Evolutionary conservation across 768 basidiomycete species (phyloP), one percentile per base, ranked within the genome.

Genomic region (Lepiota subincarnata): DNA sequence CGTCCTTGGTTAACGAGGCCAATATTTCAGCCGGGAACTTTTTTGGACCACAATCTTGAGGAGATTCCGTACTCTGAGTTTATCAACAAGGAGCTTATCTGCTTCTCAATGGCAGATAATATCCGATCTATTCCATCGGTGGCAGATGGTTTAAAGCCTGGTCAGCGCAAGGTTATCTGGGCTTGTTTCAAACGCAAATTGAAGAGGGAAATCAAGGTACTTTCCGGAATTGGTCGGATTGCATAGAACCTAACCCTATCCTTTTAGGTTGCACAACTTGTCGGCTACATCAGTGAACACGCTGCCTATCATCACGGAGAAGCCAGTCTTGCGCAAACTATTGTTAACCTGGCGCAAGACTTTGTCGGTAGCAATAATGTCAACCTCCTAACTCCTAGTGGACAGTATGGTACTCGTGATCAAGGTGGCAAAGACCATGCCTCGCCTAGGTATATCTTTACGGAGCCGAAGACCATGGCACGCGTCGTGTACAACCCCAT

Each of bases 61-160:
- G 86, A 92, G 62, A 89, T 99, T 57, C 82, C 90, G 0, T 90
- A 86, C 66, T 81, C 87, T 0, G 95, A 99, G 62, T 99, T 99
- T 67, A 96, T 99, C 73, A 98, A 99, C 76, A 92, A 85, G 70
- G 97, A 99, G 65, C 73, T 99, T 42, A 98, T 99, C 55, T 78
- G 98, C 22, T 99, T 98, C 79, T 99, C 97, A 1, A 98, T 98
- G 92, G 97, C 97, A 3, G 97, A 99, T 65, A 98, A 98, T 63
- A 82, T 97, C 58, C 94, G 97, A 52, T 99, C 97, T 3, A 98
- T 99, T 59, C 97, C 97, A 2, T 97, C 89, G 0, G 80, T 92
- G 13, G 84, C 85, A 11, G 97, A 98, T 66, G 97, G 97, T 41
- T 74, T 99, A 53, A 99, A 99, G 70, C 96, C 97, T 37, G 95